Percentiles rank a stretch among this genome's conserved stretches.
Evolutionary conservation across 257 asterid genomes (phyloP).

Genomic region (Solanum dulcamara): DNA sequence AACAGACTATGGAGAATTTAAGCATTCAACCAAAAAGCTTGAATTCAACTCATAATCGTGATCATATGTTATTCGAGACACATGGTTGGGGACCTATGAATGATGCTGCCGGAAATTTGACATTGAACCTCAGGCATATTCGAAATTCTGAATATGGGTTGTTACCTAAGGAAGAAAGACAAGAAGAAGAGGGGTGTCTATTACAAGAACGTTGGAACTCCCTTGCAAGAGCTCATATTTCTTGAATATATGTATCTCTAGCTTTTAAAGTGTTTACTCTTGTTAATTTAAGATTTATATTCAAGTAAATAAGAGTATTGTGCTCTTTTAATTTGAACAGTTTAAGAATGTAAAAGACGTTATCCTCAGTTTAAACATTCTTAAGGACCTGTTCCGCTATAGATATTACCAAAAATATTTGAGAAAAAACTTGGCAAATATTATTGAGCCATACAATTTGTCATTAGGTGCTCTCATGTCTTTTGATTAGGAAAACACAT

Average conservation of each 20-base stretch:
- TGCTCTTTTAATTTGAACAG: neutral
- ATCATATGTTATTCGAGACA: neutral
- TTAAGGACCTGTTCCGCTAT: neutral
- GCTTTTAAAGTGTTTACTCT: neutral
- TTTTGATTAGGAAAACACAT: too few species aligned
- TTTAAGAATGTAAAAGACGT: neutral
- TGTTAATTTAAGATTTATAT: neutral
- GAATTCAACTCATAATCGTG: neutral
- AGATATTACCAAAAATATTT: too few species aligned
- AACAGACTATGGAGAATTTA: conserved; percentile 10
- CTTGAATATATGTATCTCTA: neutral
- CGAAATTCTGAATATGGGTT: conserved; percentile 25
- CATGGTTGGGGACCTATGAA: conserved; percentile 5
- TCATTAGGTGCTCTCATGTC: neutral
- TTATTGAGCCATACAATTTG: neutral
- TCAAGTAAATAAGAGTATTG: neutral
- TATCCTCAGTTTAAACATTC: neutral
- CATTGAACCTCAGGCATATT: conserved; percentile 45
- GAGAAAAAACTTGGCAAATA: neutral
- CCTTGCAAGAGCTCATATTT: conserved; percentile 4
- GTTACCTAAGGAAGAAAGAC: conserved; percentile 4
- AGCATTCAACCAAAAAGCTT: neutral
- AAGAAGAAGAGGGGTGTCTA: conserved; percentile 11
- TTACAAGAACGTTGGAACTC: conserved; percentile 22
- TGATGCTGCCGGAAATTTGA: conserved; percentile 18